phyloP scores from a whole-genome alignment of 208 protist species.

The Leishmania turanica region DNA sequence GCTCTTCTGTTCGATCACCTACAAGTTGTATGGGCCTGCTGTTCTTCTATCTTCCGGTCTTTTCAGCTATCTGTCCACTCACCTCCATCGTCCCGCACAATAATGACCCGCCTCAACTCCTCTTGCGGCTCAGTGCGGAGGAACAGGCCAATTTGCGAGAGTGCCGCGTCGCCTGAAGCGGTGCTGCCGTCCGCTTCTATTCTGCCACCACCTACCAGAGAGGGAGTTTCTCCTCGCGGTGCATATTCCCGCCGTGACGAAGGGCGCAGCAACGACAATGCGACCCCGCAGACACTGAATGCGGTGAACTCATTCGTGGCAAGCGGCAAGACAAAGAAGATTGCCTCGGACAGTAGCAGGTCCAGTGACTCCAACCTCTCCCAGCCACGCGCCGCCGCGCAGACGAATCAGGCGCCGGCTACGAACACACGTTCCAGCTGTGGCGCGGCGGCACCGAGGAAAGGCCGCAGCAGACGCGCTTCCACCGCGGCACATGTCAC shows the following conservation, averaged over 20 bases:
- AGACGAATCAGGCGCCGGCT: no score
- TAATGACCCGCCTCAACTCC: conserved; percentile 1
- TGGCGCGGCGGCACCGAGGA: background rate
- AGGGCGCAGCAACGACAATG: background rate
- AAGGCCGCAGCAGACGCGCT: conserved; percentile 1
- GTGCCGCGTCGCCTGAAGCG: background rate
- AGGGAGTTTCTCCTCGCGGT: background rate
- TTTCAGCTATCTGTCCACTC: background rate
- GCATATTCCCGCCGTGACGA: background rate
- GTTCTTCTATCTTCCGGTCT: background rate
- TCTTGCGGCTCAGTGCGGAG: background rate
- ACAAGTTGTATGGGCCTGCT: background rate
- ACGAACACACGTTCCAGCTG: background rate
- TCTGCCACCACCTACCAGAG: background rate
- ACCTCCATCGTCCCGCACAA: background rate
- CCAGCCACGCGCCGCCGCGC: background rate
- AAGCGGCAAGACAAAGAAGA: background rate
- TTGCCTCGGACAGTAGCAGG: background rate
- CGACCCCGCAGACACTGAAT: background rate
- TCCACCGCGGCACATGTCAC: background rate
- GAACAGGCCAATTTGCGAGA: background rate
- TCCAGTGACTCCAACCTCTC: conserved; percentile 11
- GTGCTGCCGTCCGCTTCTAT: background rate
- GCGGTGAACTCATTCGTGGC: background rate
- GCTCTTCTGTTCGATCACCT: background rate